Base-by-base conservation (phyloP, 2,329 filamentous ascomycete genomes). In the Chaetomium olivaceum region DNA sequence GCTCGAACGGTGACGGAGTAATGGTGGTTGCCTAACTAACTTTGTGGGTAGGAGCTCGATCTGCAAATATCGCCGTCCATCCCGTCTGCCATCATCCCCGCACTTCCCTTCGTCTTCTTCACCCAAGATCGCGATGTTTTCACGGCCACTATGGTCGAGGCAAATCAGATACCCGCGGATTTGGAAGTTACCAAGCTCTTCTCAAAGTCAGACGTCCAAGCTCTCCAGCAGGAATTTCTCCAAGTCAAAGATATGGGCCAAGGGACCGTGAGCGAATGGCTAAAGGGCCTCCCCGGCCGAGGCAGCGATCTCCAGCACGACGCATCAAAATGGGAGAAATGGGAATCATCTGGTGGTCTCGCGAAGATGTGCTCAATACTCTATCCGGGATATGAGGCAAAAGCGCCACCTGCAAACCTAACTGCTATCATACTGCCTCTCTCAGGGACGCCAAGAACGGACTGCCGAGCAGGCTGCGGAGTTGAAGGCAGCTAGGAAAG, bases 261-360 rank as follows among this genome's bases (percentile, higher is more conserved):
- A 54, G 88, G 88, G 51, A 85, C 89, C 12, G 83, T 85, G 4
- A 89, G 92, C 70, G 91, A 93, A 75, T 95, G 91, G 91, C 81
- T 88, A 33, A 93, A 93, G 76, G 91, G 91, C 11, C 82, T 95
- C 3, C 84, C 87, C 52, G 80, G 79, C 31, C 83, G 86, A 65
- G 89, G 90, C 11, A 85, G 85, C 71, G 81, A 86, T 65, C 78
- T 82, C 58, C 83, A 87, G 70, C 82, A 80, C 12, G 87, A 91
- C 73, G 83, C 86, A 33, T 82, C 85, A 31, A 85, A 89, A 58
- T 94, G 91, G 89, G 91, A 93, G 74, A 89, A 87, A 72, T 94
- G 90, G 87, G 87, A 89, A 68, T 70, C 73, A 4, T 77, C 82
- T 50, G 81, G 81, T 57, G 79, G 79, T 39, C 62, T 81, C 50